Base-by-base conservation (phyloP, 2,329 filamentous ascomycete species). In the Falciphora oryzae region DNA sequence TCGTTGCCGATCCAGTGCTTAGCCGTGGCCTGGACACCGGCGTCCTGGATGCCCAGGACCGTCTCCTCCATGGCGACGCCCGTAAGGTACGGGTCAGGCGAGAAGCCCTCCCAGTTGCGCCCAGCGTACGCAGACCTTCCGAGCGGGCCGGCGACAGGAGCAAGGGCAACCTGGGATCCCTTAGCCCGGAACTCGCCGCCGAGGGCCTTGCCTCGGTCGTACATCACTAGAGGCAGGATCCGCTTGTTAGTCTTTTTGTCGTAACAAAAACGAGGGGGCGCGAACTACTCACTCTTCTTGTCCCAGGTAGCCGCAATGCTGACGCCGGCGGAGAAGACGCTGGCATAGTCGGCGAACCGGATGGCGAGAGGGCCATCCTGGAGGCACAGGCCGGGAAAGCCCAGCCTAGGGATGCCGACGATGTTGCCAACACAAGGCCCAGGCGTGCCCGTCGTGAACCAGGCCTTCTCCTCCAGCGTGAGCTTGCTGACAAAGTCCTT, bases 91-190 rank as follows among this genome's bases (percentile, higher is more conserved):
- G 91, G 91, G 72, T 95, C 91, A 1, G 88, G 80, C 0, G 89
- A 89, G 72, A 93, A 95, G 0, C 88, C 90, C 74, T 95, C 92
- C 91, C 91, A 95, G 72, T 92, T 92, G 72, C 81, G 77, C 14
- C 82, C 82, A 59, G 76, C 81, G 25, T 76, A 74, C 13, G 81
- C 79, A 32, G 75, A 74, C 44, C 80, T 77, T 11, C 81, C 82
- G 8, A 84, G 73, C 32, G 82, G 79, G 1, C 80, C 81, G 61
- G 75, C 74, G 22, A 79, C 80, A 35, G 81, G 80, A 53, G 76
- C 78, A 6, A 95, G 82, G 67, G 88, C 83, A 29, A 93, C 82
- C 72, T 95, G 89, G 56, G 92, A 82, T 67, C 92, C 92, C 77
- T 95, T 96, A 68, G 78, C 88, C 66, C 84, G 86, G 70, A 90